A percentile compares a stretch with the other conserved stretches of the same genome.
Conservation (phyloP, 208 protist genomes). For the Leishmania mexicana region DNA sequence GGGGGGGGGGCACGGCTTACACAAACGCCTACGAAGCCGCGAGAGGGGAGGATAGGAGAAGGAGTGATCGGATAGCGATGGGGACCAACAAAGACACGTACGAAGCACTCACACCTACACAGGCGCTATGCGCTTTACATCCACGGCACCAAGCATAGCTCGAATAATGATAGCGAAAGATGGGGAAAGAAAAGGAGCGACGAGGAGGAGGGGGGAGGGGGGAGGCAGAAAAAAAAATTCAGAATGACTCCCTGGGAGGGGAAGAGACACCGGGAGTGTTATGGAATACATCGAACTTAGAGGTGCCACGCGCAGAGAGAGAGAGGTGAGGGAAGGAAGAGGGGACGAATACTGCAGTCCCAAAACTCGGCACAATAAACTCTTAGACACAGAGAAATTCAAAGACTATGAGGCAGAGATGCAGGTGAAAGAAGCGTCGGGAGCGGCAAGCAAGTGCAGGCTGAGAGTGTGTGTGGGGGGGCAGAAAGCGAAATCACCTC, state of each 20-base stretch:
- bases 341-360: neutral
- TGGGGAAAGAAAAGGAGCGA: neutral
- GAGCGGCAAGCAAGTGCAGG: neutral
- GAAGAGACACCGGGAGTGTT: neutral
- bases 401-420: neutral
- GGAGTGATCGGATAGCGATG: neutral
- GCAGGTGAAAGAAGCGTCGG: neutral
- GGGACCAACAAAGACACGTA: neutral
- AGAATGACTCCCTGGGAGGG: neutral
- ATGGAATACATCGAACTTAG: conserved; percentile 2
- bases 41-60: neutral
- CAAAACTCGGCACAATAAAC: neutral
- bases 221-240: neutral
- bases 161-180: neutral
- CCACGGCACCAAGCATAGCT: neutral
- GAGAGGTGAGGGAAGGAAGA: neutral
- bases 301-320: neutral
- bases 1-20: neutral
- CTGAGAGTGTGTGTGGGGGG: neutral
- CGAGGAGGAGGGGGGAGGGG: neutral
- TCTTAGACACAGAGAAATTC: neutral
- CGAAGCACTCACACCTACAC: neutral
- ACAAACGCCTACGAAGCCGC: neutral
- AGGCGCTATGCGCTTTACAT: neutral
- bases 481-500: neutral